phyloP scores from a whole-genome alignment of 768 basidiomycete species.

The Collybia sp. region DNA sequence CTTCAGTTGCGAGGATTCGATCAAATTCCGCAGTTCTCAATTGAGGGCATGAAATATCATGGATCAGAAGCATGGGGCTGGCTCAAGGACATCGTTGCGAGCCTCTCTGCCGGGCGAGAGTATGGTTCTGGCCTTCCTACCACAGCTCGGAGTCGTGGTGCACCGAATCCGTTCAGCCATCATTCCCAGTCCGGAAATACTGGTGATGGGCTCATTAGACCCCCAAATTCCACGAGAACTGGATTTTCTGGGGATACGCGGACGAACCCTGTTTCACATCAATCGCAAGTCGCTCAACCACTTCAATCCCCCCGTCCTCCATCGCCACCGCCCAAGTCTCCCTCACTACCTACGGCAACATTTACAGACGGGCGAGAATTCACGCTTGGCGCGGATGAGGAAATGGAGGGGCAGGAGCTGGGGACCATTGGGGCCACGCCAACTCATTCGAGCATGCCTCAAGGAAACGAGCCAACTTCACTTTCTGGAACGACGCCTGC shows the following conservation, averaged over 20 bases:
- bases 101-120: conserved; percentile 17
- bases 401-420: conserved; percentile 18
- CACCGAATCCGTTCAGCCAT: conserved; percentile 37
- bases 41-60: conserved; percentile 48
- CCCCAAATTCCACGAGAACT: neutral
- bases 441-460: neutral
- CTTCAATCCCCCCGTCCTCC: conserved; percentile 12
- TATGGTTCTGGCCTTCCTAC: conserved; percentile 7
- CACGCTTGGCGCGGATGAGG: conserved; percentile 28
- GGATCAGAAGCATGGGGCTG: conserved; percentile 37
- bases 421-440: neutral
- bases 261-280: conserved; percentile 9
- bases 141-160: conserved; percentile 5
- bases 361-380: conserved; percentile 29
- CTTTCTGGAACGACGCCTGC: no score
- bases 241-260: neutral
- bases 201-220: neutral
- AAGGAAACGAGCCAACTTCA: neutral
- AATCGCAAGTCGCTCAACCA: conserved; percentile 10
- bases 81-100: conserved; percentile 30
- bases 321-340: conserved; percentile 10
- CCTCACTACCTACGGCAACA: conserved; percentile 8
- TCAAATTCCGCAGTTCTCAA: conserved; percentile 63
- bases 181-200: conserved; percentile 18
- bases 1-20: conserved; percentile 69